phyloP scores from a whole-genome alignment of 2,329 filamentous ascomycete genomes.

The Septoria linicola region DNA sequence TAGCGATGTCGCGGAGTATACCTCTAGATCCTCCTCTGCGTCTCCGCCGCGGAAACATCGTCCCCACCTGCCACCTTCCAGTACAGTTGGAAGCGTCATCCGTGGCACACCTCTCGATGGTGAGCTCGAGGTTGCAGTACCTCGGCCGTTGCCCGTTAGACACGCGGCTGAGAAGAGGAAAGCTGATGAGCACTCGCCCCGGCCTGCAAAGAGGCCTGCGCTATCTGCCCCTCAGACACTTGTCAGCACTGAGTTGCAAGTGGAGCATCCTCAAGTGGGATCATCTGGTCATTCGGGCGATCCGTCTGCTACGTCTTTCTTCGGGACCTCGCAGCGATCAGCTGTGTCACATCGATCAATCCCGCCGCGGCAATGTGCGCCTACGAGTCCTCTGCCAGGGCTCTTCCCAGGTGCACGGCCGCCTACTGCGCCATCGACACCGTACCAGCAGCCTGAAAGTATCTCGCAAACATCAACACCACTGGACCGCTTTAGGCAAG shows the following conservation, averaged over 20 bases:
- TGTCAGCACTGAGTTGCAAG: too few relatives aligned
- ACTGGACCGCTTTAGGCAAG: not conserved
- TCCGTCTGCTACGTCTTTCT: too few relatives aligned
- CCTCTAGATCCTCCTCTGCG: not conserved
- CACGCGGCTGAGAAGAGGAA: constrained; percentile 4
- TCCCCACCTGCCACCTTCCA: constrained; percentile 7
- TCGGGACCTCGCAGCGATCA: too few relatives aligned
- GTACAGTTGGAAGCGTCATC: constrained; percentile 9
- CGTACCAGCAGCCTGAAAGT: not conserved
- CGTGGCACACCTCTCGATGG: constrained; percentile 4
- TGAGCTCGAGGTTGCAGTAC: constrained; percentile 6
- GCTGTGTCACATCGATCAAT: too few relatives aligned
- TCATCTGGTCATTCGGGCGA: too few relatives aligned
- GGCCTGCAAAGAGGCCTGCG: constrained; percentile 1
- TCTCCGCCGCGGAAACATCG: not conserved
- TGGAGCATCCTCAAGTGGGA: too few relatives aligned
- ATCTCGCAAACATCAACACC: not conserved
- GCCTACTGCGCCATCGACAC: not conserved
- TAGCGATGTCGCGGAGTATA: constrained; percentile 1
- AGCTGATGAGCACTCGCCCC: not conserved
- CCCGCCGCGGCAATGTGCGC: too few relatives aligned
- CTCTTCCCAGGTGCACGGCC: not conserved
- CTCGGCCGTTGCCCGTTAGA: constrained; percentile 3
- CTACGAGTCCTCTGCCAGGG: too few relatives aligned
- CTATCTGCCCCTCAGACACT: not conserved